Evolutionary conservation across 345 rosid genomes (phyloP).

Genomic region (Cardiospermum halicacabum): DNA sequence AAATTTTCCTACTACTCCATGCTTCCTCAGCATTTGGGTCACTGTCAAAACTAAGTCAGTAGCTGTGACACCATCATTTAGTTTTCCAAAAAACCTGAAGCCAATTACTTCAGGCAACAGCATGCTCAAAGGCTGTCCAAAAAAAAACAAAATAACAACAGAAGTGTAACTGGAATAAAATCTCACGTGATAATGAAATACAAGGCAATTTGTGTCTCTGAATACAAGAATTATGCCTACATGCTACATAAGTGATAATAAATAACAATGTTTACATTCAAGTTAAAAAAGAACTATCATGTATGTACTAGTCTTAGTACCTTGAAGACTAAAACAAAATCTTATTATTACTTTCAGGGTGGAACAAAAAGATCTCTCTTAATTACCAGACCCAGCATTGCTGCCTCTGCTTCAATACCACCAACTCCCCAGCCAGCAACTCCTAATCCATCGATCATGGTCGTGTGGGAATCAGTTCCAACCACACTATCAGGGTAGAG

Average conservation of each 20-base stretch:
- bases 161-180: no score
- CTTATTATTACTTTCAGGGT: no score
- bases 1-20: conserved; percentile 94
- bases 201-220: conserved; percentile 5
- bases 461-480: conserved; percentile 98
- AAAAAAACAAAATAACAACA: neutral
- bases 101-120: conserved; percentile 94
- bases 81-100: conserved; percentile 74
- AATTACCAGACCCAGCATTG: conserved; percentile 92
- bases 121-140: conserved; percentile 98
- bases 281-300: no score
- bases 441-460: conserved; percentile 99
- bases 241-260: no score
- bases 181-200: no score
- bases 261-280: no score
- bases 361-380: neutral
- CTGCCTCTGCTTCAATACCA: conserved; percentile 90
- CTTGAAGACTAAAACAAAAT: no score
- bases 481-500: conserved; percentile 96
- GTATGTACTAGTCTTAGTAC: no score
- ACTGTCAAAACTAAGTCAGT: conserved; percentile 91
- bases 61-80: conserved; percentile 82
- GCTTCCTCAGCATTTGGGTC: conserved; percentile 92
- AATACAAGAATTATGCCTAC: no score
- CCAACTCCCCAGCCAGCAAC: conserved; percentile 99